phyloP scores from a whole-genome alignment of 306 rosid genomes.

The Castanea sativa region DNA sequence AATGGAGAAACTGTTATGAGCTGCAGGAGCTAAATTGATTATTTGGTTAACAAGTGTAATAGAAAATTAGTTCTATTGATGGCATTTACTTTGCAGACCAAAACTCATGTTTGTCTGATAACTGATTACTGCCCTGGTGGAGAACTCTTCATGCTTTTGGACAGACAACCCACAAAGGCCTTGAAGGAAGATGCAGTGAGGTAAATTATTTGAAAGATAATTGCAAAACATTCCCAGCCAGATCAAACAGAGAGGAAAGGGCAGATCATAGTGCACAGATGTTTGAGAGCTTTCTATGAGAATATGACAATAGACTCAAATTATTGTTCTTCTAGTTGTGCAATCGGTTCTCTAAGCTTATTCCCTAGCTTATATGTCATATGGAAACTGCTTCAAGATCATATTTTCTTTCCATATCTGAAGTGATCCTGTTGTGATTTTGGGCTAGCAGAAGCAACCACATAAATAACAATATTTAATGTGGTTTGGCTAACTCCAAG shows the following conservation, averaged over 20 bases:
- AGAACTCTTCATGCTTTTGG: slow-evolving; percentile 89
- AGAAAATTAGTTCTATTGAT: not conserved
- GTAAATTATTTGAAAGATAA: slow-evolving; percentile 32
- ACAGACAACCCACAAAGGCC: slow-evolving; percentile 81
- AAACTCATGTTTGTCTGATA: slow-evolving; percentile 90
- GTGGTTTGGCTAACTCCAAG: no score
- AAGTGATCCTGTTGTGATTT: not conserved
- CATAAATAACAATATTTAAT: no score
- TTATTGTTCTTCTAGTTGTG: not conserved
- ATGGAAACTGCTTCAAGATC: not conserved
- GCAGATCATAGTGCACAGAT: not conserved
- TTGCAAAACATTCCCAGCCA: not conserved
- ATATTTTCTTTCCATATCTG: not conserved
- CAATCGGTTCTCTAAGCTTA: not conserved
- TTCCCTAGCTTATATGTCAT: not conserved
- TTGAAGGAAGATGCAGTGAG: slow-evolving; percentile 86
- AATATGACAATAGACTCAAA: not conserved
- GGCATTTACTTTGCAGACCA: slow-evolving; percentile 60
- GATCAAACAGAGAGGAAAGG: not conserved
- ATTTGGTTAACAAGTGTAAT: not conserved
- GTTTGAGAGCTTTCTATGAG: not conserved
- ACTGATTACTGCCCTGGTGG: slow-evolving; percentile 96
- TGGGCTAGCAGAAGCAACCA: not conserved
- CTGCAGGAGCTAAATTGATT: not conserved
- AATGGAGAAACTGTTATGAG: slow-evolving; percentile 3